These are phyloP conservation scores for Groenewaldozyma auringiensis DNA, from an alignment of 1,139 yeast genomes.

Conservation along the genomic window DNA sequence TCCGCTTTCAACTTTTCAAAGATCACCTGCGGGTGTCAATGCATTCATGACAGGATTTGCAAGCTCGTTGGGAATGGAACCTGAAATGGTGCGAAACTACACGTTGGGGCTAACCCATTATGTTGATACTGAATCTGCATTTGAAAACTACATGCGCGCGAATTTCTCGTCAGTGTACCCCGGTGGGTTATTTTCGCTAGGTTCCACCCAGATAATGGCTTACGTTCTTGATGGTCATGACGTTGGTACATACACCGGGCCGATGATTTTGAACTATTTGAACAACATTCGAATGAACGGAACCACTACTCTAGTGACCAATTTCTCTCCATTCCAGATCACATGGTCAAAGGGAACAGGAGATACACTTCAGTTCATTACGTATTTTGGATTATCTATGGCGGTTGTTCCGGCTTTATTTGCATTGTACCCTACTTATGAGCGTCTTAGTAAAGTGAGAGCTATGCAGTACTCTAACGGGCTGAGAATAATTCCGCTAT, in stretches of 20 bases:
- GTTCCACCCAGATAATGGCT: slow-evolving; percentile 21
- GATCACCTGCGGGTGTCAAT: slow-evolving; percentile 14
- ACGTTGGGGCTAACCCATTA: slow-evolving; percentile 11
- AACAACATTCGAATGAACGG: slow-evolving; percentile 29
- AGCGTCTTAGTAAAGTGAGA: slow-evolving; percentile 30
- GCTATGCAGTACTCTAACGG: slow-evolving; percentile 36
- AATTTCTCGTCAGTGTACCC: slow-evolving; percentile 24
- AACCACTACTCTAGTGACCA: slow-evolving; percentile 22
- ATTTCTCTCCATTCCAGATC: slow-evolving; percentile 30
- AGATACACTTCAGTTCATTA: slow-evolving; percentile 30
- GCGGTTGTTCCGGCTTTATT: slow-evolving; percentile 32
- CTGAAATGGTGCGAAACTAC: slow-evolving; percentile 9
- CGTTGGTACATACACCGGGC: slow-evolving; percentile 22
- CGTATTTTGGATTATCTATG: slow-evolving; percentile 31
- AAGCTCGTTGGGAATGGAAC: slow-evolving; percentile 11
- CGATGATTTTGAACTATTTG: slow-evolving; percentile 24
- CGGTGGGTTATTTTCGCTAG: slow-evolving; percentile 26
- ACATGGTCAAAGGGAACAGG: slow-evolving; percentile 29
- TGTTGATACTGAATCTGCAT: slow-evolving; percentile 17
- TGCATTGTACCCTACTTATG: slow-evolving; percentile 32
- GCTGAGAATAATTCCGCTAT: slow-evolving; percentile 29
- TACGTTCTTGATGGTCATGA: slow-evolving; percentile 23
- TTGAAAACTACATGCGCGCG: slow-evolving; percentile 16
- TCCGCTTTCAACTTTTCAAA: slow-evolving; percentile 8
- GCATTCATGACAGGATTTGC: slow-evolving; percentile 16